Evolutionary conservation across 306 rosid species (phyloP).

Genomic region (Prinsepia uniflora): DNA sequence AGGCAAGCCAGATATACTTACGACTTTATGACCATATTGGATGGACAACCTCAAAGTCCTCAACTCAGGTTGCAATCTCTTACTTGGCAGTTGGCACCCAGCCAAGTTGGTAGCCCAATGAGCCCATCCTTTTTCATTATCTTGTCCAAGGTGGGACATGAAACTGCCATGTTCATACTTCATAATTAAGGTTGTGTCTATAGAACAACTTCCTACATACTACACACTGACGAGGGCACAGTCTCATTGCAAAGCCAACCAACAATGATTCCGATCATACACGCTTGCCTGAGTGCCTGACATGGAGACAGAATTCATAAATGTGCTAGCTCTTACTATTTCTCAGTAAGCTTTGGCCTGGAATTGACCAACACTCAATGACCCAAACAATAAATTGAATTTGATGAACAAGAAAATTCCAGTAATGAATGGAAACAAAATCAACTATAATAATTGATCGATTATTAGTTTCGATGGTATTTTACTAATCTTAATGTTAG

Average conservation of each 20-base stretch:
- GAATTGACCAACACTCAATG: not conserved
- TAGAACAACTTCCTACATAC: not conserved
- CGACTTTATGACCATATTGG: conserved; percentile 2
- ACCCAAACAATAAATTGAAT: not conserved
- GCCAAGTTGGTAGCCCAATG: conserved; percentile 47
- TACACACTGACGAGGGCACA: not conserved
- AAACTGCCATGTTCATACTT: conserved; percentile 17
- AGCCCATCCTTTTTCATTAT: conserved; percentile 27
- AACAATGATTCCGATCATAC: not conserved
- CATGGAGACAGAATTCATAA: conserved; percentile 1
- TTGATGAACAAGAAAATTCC: not conserved
- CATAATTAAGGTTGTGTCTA: not conserved
- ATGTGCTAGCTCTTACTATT: not conserved
- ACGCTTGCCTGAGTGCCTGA: no score
- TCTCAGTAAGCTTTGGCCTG: not conserved
- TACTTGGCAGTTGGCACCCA: conserved; percentile 21
- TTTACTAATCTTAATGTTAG: no score
- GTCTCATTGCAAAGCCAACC: not conserved
- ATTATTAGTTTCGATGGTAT: no score
- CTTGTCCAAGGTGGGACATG: conserved; percentile 8
- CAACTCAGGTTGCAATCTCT: conserved; percentile 35
- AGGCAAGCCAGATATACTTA: not conserved
- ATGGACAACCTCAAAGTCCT: conserved; percentile 29
- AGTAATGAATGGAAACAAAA: not conserved
- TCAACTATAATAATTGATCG: no score